Evolutionary conservation across 139 green algal species (phyloP), one percentile per base, ranked within the genome.

Genomic region (Picochlorum sp.): DNA sequence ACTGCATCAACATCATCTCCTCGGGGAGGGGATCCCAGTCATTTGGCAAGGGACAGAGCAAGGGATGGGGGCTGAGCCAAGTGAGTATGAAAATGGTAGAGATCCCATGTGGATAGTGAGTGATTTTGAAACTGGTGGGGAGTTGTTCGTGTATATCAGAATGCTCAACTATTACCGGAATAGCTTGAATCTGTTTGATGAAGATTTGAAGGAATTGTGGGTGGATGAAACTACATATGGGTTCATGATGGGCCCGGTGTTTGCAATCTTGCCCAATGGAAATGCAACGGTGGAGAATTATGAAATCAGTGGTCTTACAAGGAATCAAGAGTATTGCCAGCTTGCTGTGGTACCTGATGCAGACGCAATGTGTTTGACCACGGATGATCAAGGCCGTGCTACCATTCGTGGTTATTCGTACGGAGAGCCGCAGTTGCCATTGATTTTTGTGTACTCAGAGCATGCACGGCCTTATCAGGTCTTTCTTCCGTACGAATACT

Each of bases 1-100:
- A 69, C 75, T 81, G 70, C 45, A 71, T 9, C 49, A 49, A 16
- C 56, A 55, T 62, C 5, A 23, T 23, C 21, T n/a, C n/a, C 61
- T 79, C 28, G 31, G 59, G 1, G 56, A 69, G 20, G 72, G 72
- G 23, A 79, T 79, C 0, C 72, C 72, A 15, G 74, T 79, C 15
- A 37, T 77, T 31, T 79, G 68, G 47, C 77, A 79, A 38, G 72
- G 72, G 3, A 79, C 68, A 28, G 72, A 79, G 44, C 58, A 75
- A 34, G 47, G 47, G 47, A 54, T 54, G 47, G 47, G 47, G n/a
- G 47, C 47, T 9, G n/a, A 20, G n/a, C 6, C 16, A 54, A 54
- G 18, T 26, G n/a, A 26, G 47, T 54, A 26, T 41, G 41, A 31
- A 6, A 56, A 74, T 34, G 28, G 44, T 49, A 41, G 34, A 41